These are phyloP conservation scores for Mucor circinelloides DNA, from an alignment of 371 early-diverging fungal genomes.

Conservation along the genomic window DNA sequence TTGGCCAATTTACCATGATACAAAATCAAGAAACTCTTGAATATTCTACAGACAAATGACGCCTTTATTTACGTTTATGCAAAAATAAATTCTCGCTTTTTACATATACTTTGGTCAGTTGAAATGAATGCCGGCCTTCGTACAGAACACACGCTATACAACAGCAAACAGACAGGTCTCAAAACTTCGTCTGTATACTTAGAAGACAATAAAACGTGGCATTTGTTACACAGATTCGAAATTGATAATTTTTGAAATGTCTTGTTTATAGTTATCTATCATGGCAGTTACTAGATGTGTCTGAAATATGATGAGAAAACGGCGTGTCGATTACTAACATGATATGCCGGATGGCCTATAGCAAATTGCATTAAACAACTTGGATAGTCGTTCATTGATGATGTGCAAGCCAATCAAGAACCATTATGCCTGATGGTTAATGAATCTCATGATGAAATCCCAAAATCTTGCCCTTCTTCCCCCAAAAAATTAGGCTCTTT, in stretches of 20 bases:
- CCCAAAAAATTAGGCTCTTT: neutral
- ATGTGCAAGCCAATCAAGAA: neutral
- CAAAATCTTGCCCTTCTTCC: neutral
- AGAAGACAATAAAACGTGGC: slow-evolving; percentile 4
- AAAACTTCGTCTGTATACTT: neutral
- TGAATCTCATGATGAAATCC: neutral
- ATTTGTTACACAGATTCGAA: neutral
- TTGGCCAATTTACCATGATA: neutral
- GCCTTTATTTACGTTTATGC: neutral
- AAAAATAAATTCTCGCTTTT: neutral
- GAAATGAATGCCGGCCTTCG: too few relatives aligned
- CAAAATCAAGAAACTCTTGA: neutral
- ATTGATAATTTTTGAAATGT: neutral
- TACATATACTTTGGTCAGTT: neutral
- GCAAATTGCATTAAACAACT: too few relatives aligned
- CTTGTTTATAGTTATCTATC: neutral
- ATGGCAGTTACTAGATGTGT: neutral
- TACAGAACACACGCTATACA: neutral
- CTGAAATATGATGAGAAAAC: neutral
- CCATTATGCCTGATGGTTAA: neutral
- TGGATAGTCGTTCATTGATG: too few relatives aligned
- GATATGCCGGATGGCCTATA: neutral
- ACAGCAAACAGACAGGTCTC: neutral
- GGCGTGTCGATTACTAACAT: neutral
- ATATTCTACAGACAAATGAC: neutral